These are phyloP conservation scores for Artemisia annua DNA, from an alignment of 129 eudicot genomes.

Conservation along the genomic window DNA sequence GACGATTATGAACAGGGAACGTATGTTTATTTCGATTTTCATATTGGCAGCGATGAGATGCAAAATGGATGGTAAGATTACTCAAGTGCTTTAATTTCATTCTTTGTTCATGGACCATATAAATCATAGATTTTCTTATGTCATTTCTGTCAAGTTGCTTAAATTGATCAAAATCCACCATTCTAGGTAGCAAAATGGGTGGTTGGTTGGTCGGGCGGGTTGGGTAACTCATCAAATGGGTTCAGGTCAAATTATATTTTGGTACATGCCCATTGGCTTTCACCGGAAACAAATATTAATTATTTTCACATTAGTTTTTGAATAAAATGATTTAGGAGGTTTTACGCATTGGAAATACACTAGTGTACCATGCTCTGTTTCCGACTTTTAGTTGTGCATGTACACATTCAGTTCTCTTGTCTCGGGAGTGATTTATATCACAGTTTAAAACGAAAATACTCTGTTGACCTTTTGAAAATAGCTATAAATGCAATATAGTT, in stretches of 20 bases:
- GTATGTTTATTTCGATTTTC: conserved; percentile 95
- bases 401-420: not conserved
- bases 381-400: not conserved
- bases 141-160: not conserved
- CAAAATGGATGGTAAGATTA: conserved; percentile 88
- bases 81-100: conserved; percentile 2
- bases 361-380: too few relatives aligned
- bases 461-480: not conserved
- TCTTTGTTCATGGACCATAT: not conserved
- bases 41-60: conserved; percentile 69
- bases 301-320: too few relatives aligned
- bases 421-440: not conserved
- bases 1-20: conserved; percentile 98
- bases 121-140: not conserved
- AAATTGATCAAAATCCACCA: not conserved
- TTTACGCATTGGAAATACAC: too few relatives aligned
- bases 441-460: not conserved
- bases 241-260: too few relatives aligned
- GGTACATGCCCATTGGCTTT: too few relatives aligned
- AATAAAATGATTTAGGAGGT: too few relatives aligned
- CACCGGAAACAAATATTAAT: too few relatives aligned
- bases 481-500: not conserved
- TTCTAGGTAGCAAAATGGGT: not conserved
- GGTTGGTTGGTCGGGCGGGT: too few relatives aligned
- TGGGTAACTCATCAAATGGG: too few relatives aligned